These are phyloP conservation scores for Cicer yamashitae DNA, from an alignment of 306 rosid genomes.

Conservation along the genomic window DNA sequence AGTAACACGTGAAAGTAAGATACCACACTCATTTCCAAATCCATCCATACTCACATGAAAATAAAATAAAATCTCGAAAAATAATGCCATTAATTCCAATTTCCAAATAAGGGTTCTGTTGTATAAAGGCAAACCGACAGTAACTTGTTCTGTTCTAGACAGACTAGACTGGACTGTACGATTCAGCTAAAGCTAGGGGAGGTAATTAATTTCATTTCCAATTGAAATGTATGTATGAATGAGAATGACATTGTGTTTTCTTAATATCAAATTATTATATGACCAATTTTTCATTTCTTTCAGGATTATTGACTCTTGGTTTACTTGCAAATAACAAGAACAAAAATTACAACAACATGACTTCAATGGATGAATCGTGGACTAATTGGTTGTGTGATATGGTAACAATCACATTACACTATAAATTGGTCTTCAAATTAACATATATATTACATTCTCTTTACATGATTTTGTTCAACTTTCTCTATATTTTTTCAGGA, in stretches of 20 bases:
- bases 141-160: neutral
- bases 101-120: neutral
- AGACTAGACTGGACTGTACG: neutral
- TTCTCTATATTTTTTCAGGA: slow-evolving; percentile 48
- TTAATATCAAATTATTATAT: neutral
- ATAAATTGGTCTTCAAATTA: neutral
- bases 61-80: neutral
- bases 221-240: neutral
- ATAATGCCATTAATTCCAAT: neutral
- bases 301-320: slow-evolving; percentile 20
- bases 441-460: neutral
- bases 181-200: neutral
- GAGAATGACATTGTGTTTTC: neutral
- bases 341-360: neutral
- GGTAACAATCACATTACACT: slow-evolving; percentile 49
- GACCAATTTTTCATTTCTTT: slow-evolving; percentile 6
- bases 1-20: neutral
- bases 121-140: neutral
- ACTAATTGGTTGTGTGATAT: slow-evolving; percentile 61
- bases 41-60: neutral
- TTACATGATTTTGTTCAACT: neutral
- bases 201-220: slow-evolving; percentile 34
- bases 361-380: slow-evolving; percentile 62
- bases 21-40: neutral
- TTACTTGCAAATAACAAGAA: neutral